Percentiles rank a stretch among this genome's conserved stretches.
phyloP scores from a whole-genome alignment of 2,329 filamentous ascomycete species.

The Periconia macrospinosa region DNA sequence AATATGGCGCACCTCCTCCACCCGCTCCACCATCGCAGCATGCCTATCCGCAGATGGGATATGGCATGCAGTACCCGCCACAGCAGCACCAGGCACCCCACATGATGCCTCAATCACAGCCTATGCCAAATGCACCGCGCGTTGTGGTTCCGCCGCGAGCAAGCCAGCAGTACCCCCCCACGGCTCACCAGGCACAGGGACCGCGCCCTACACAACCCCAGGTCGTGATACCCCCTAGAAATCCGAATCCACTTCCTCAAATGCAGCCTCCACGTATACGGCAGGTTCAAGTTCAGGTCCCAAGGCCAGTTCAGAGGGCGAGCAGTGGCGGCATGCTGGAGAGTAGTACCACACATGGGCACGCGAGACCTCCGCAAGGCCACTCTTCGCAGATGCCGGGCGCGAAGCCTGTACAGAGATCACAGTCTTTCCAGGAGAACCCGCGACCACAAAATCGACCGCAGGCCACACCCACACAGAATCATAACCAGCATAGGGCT shows the following conservation, averaged over 20 bases:
- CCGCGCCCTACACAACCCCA: slow-evolving; percentile 27
- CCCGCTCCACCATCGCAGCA: slow-evolving; percentile 15
- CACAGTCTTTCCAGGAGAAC: slow-evolving; percentile 40
- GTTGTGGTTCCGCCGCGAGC: slow-evolving; percentile 23
- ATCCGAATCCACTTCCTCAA: slow-evolving; percentile 19
- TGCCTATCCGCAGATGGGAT: slow-evolving; percentile 32
- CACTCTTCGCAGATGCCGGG: slow-evolving; percentile 26
- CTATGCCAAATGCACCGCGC: slow-evolving; percentile 16
- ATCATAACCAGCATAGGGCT: slow-evolving; percentile 22
- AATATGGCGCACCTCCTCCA: slow-evolving; percentile 27
- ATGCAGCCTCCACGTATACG: slow-evolving; percentile 31
- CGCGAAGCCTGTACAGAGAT: slow-evolving; percentile 42
- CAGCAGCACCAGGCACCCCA: slow-evolving; percentile 25
- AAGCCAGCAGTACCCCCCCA: slow-evolving; percentile 27
- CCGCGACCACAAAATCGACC: slow-evolving; percentile 35
- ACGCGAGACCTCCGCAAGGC: slow-evolving; percentile 16
- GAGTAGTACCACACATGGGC: slow-evolving; percentile 19
- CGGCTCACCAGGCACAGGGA: slow-evolving; percentile 13
- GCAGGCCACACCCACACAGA: slow-evolving; percentile 21
- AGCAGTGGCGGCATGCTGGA: slow-evolving; percentile 17
- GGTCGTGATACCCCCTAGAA: slow-evolving; percentile 28
- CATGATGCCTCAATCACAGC: slow-evolving; percentile 26
- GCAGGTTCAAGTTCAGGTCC: slow-evolving; percentile 32
- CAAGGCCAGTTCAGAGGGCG: slow-evolving; percentile 18
- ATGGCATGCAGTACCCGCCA: slow-evolving; percentile 21